Evolutionary conservation across 805 yeast species (phyloP).

Genomic region (Barnettozyma botsteinii): DNA sequence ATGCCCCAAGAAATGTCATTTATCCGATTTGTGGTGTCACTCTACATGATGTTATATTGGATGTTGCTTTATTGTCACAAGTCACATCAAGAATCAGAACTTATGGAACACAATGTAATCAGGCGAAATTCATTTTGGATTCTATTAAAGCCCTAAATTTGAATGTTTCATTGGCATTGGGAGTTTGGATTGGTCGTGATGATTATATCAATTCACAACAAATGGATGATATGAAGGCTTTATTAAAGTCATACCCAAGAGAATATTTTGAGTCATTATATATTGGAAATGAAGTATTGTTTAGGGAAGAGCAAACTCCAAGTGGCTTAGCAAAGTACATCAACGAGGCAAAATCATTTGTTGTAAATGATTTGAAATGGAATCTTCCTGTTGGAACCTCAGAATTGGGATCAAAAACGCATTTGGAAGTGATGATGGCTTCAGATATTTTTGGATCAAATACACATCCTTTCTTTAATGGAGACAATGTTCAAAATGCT

Average conservation of each 20-base stretch:
- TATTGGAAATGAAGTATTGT: constrained; percentile 60
- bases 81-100: constrained; percentile 53
- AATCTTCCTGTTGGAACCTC: constrained; percentile 56
- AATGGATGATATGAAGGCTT: constrained; percentile 36
- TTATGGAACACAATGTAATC: constrained; percentile 59
- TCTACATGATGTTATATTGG: constrained; percentile 45
- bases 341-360: constrained; percentile 33
- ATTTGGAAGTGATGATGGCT: constrained; percentile 31
- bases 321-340: constrained; percentile 37
- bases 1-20: constrained; percentile 50
- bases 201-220: constrained; percentile 41
- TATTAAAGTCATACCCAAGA: constrained; percentile 40
- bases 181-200: constrained; percentile 55
- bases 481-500: constrained; percentile 42
- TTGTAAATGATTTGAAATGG: constrained; percentile 29
- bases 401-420: constrained; percentile 48
- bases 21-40: constrained; percentile 49
- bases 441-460: constrained; percentile 60
- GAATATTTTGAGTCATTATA: constrained; percentile 43
- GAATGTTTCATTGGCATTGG: constrained; percentile 52
- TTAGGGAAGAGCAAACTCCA: constrained; percentile 42
- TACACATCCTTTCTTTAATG: constrained; percentile 65
- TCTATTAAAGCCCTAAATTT: constrained; percentile 46
- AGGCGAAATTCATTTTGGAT: constrained; percentile 44
- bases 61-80: constrained; percentile 50